A percentile compares a stretch with the other conserved stretches of the same genome.
These are phyloP conservation scores for Nannochloropsis salina DNA, from an alignment of 108 stramenopile genomes.

Conservation along the genomic window DNA sequence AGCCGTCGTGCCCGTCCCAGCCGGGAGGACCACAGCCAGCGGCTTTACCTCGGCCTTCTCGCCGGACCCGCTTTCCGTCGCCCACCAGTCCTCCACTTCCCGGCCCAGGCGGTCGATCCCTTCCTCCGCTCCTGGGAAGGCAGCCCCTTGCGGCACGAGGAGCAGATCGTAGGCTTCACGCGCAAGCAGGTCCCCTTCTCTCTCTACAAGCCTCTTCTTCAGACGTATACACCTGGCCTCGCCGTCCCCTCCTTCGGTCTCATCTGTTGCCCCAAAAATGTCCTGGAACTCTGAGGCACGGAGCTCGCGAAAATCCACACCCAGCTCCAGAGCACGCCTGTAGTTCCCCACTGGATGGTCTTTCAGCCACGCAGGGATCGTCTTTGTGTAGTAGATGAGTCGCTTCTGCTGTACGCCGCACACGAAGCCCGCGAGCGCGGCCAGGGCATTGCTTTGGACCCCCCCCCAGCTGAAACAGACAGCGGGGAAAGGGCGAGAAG, in stretches of 20 bases:
- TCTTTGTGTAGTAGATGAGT: slow-evolving; percentile 84
- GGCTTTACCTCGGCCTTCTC: background rate
- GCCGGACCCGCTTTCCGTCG: background rate
- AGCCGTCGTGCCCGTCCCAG: slow-evolving; percentile 53
- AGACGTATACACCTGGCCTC: background rate
- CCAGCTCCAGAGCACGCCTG: slow-evolving; percentile 64
- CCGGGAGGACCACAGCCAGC: slow-evolving; percentile 44
- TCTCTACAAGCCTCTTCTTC: background rate
- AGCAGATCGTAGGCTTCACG: slow-evolving; percentile 22
- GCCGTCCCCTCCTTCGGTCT: slow-evolving; percentile 12
- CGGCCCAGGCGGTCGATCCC: slow-evolving; percentile 33
- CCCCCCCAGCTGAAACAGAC: slow-evolving; percentile 80
- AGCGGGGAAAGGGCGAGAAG: slow-evolving; percentile 24
- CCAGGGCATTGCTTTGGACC: slow-evolving; percentile 83
- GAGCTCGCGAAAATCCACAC: slow-evolving; percentile 73
- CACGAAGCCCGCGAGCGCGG: slow-evolving; percentile 74
- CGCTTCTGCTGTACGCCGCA: slow-evolving; percentile 46
- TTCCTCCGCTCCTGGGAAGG: slow-evolving; percentile 39
- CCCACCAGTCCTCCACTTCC: slow-evolving; percentile 38
- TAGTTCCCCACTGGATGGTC: slow-evolving; percentile 77
- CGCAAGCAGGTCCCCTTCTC: slow-evolving; percentile 20
- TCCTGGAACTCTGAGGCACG: slow-evolving; percentile 57
- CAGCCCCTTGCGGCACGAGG: slow-evolving; percentile 41
- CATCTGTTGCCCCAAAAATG: slow-evolving; percentile 29
- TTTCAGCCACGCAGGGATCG: slow-evolving; percentile 68